Evolutionary conservation across 1,139 yeast genomes (phyloP), one percentile per base, ranked within the genome.

Genomic region (Yamadazyma sp.): DNA sequence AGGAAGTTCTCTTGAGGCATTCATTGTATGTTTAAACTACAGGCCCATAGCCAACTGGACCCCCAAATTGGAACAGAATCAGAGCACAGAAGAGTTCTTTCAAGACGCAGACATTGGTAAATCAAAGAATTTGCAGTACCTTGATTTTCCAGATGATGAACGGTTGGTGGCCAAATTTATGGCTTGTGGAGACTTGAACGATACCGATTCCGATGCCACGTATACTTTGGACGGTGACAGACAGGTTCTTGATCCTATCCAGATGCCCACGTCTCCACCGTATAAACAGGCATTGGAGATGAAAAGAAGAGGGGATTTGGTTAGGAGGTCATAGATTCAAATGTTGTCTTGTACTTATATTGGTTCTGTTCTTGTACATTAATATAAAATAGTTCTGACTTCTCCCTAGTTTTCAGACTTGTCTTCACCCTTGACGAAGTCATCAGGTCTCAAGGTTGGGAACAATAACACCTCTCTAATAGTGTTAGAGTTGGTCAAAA

Each of bases 401-500:
- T 11, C 12, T 7, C 14, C 23, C 17, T 29, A 29, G 15, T 17
- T 18, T 7, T 29, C 31, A 12, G 23, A n/a, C 40, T 54, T 54
- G 34, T 64, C 70, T 48, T 67, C 73, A 41, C 70, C 70, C 56
- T 67, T 67, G 41, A 56, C 61, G 44, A 64, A 59, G 39, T 68
- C 79, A 67, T 90, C 97, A 38, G 97, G 97, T 76, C 89, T 90
- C 80, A 92, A 87, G 51, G 97, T 90, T 63, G 98, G 98, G 95
- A 92, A 92, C 62, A 92, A 74, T 56, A 92, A 76, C 33, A 92
- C 98, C 74, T 92, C 98, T 83, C 96, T 88, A 62, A 92, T 92
- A 51, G 97, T 88, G 74, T 88, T 86, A 44, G 97, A 87, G 69
- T 92, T 82, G 48, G 97, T 92, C 73, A 92, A 80, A 76, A 92